phyloP scores from a whole-genome alignment of 2,329 filamentous ascomycete species.

The Trichoderma asperellum region DNA sequence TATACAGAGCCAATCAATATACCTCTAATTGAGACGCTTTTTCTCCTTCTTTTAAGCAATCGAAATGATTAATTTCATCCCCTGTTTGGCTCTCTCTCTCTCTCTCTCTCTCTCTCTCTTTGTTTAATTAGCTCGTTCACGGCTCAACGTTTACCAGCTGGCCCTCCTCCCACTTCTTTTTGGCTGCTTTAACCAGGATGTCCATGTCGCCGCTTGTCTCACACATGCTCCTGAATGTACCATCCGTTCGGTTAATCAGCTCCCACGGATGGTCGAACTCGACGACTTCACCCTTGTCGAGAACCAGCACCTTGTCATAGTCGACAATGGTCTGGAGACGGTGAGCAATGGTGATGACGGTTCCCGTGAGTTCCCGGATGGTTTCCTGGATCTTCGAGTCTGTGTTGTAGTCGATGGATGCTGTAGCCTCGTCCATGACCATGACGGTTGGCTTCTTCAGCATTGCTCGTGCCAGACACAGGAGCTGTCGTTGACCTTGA shows the following conservation, averaged over 20 bases:
- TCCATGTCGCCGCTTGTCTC: conserved; percentile 65
- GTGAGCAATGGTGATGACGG: conserved; percentile 96
- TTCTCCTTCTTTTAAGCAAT: neutral
- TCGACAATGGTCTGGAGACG: conserved; percentile 95
- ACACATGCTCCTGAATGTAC: conserved; percentile 67
- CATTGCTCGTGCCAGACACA: conserved; percentile 90
- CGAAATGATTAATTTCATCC: neutral
- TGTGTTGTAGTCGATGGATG: conserved; percentile 94
- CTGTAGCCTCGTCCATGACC: conserved; percentile 99
- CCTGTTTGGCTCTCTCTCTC: neutral
- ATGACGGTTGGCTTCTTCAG: conserved; percentile 89
- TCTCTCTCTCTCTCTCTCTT: neutral
- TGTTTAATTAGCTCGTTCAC: neutral
- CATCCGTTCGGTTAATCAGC: conserved; percentile 71
- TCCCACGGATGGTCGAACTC: conserved; percentile 92
- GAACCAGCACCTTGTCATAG: conserved; percentile 94
- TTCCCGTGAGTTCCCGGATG: conserved; percentile 88
- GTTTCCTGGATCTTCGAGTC: conserved; percentile 96
- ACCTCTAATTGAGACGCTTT: neutral
- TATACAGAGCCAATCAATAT: conserved; percentile 7
- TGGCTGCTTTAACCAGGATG: conserved; percentile 55
- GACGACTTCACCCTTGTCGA: conserved; percentile 84
- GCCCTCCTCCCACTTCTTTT: conserved; percentile 55
- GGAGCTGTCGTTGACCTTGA: conserved; percentile 91
- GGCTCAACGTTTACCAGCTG: conserved; percentile 43